Percentiles rank a stretch among this genome's conserved stretches.
Evolutionary conservation across 139 green algal species (phyloP).

Genomic region (Tetradesmus lagerheimii): DNA sequence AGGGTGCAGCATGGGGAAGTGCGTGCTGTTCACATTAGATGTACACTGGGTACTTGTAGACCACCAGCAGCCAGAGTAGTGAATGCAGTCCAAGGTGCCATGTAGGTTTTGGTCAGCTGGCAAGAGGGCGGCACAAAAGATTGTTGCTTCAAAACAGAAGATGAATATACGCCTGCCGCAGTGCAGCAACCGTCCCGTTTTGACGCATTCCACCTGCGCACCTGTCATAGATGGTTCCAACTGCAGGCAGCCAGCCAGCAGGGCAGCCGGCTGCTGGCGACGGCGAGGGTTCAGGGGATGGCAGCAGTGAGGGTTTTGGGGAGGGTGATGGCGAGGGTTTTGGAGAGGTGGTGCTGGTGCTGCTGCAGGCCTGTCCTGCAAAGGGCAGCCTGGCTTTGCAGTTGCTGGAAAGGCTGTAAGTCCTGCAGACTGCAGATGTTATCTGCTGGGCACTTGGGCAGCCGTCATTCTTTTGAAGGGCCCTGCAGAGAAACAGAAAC

Average conservation of each 20-base stretch:
- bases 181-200: no score
- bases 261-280: conserved; percentile 1
- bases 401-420: background rate
- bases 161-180: no score
- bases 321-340: background rate
- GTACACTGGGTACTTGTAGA: no score
- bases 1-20: no score
- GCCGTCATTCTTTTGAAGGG: background rate
- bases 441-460: conserved; percentile 23
- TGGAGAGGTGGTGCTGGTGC: background rate
- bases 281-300: no score
- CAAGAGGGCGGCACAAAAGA: no score
- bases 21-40: no score
- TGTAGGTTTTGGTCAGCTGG: no score
- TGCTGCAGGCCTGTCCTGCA: background rate
- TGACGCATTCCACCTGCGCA: background rate
- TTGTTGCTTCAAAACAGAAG: no score
- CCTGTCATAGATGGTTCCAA: conserved; percentile 49
- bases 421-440: background rate
- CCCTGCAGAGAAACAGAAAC: background rate
- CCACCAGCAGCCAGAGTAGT: no score
- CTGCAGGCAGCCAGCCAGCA: conserved; percentile 24
- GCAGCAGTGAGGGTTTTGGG: background rate
- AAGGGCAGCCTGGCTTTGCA: background rate
- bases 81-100: no score